phyloP scores from a whole-genome alignment of 257 asterid species.

The Przewalskia tangutica region DNA sequence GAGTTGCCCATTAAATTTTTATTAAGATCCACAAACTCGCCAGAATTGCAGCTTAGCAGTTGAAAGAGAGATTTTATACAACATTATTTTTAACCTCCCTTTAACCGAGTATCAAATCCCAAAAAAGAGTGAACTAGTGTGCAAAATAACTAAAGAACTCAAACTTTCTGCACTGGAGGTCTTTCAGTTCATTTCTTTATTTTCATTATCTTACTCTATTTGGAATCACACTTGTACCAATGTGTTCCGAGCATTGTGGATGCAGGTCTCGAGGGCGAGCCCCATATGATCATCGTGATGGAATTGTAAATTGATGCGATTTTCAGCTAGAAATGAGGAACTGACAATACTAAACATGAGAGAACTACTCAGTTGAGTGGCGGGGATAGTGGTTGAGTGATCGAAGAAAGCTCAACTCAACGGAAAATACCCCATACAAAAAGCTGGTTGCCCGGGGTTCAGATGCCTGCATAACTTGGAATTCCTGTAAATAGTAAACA shows the following conservation, averaged over 20 bases:
- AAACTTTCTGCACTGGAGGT: neutral
- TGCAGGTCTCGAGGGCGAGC: conserved; percentile 85
- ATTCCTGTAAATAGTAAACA: conserved; percentile 6
- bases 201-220: neutral
- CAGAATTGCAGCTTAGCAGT: neutral
- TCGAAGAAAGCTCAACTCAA: conserved; percentile 1
- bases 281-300: conserved; percentile 36
- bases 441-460: neutral
- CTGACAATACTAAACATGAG: conserved; percentile 1
- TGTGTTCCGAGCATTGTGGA: neutral
- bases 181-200: neutral
- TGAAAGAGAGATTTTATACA: neutral
- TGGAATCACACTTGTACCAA: neutral
- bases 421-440: neutral
- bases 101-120: neutral
- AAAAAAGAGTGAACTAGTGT: neutral
- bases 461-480: neutral
- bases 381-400: neutral
- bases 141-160: neutral
- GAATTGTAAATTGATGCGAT: neutral
- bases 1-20: neutral
- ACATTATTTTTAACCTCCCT: neutral
- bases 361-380: neutral
- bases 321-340: neutral
- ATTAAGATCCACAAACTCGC: neutral